Evolutionary conservation across 331 rosid genomes (phyloP).

Genomic region (Telfairia occidentalis): DNA sequence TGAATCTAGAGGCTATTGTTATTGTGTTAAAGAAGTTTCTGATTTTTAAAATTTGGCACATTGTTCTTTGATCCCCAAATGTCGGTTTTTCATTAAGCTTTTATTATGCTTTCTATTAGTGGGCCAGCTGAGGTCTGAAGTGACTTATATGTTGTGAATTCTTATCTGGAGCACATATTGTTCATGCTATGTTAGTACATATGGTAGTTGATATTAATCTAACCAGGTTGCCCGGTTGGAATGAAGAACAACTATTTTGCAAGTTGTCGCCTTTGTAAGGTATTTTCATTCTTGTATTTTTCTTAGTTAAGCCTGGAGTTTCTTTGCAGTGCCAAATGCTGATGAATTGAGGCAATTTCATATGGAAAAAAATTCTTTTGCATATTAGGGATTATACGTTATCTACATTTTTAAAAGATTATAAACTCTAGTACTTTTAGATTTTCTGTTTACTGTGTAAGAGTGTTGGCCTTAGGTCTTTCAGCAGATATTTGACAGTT

Average conservation of each 20-base stretch:
- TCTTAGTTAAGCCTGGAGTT: neutral
- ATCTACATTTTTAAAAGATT: neutral
- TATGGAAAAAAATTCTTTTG: neutral
- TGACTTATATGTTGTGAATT: neutral
- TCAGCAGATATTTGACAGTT: too few species aligned
- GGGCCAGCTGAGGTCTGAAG: neutral
- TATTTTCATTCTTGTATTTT: neutral
- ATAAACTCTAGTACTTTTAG: neutral
- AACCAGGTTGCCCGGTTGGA: constrained; percentile 5
- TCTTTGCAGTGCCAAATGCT: neutral
- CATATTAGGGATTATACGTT: neutral
- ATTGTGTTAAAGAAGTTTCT: neutral
- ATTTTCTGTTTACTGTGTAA: neutral
- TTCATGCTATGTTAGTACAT: neutral
- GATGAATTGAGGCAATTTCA: neutral
- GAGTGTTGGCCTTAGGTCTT: neutral
- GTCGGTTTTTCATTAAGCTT: neutral
- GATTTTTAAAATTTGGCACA: neutral
- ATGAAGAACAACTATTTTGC: neutral
- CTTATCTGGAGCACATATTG: neutral
- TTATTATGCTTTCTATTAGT: neutral
- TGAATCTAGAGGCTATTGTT: neutral
- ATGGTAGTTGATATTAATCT: neutral
- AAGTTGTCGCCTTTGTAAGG: neutral
- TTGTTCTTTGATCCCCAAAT: neutral